Percentiles rank a stretch among this genome's conserved stretches.
Evolutionary conservation across 73 alveolate genomes (phyloP).

Genomic region (Tetrahymena thermophila): DNA sequence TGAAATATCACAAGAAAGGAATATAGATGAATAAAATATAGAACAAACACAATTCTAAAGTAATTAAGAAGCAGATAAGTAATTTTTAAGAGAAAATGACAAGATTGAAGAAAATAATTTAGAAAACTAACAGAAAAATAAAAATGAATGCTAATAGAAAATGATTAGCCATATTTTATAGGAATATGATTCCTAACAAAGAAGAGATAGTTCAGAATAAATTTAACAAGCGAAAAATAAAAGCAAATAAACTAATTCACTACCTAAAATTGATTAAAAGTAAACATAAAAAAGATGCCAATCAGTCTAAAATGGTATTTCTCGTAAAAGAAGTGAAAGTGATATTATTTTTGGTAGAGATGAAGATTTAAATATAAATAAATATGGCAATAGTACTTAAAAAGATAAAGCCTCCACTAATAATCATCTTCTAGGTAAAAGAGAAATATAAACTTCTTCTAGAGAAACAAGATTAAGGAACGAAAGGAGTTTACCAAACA

Average conservation of each 20-base stretch:
- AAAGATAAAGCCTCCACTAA: background rate
- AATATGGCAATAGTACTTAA: background rate
- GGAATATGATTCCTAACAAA: background rate
- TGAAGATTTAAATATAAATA: background rate
- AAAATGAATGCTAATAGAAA: background rate
- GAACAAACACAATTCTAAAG: background rate
- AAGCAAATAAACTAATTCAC: background rate
- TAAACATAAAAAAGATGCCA: background rate
- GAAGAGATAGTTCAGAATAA: background rate
- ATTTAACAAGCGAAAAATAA: too few species aligned
- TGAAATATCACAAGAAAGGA: background rate
- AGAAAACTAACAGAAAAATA: too few species aligned
- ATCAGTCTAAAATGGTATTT: background rate
- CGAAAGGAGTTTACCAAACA: background rate
- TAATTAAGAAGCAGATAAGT: background rate
- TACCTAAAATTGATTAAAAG: background rate
- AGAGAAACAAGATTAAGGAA: background rate
- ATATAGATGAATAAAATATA: background rate
- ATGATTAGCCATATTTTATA: too few species aligned
- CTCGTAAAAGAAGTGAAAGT: background rate
- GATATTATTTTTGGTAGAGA: background rate
- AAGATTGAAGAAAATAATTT: background rate
- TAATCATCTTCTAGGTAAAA: background rate
- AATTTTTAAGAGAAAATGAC: background rate
- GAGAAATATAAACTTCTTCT: background rate